These are phyloP conservation scores for Tetrahymena borealis DNA, from an alignment of 73 alveolate genomes.

Conservation along the genomic window DNA sequence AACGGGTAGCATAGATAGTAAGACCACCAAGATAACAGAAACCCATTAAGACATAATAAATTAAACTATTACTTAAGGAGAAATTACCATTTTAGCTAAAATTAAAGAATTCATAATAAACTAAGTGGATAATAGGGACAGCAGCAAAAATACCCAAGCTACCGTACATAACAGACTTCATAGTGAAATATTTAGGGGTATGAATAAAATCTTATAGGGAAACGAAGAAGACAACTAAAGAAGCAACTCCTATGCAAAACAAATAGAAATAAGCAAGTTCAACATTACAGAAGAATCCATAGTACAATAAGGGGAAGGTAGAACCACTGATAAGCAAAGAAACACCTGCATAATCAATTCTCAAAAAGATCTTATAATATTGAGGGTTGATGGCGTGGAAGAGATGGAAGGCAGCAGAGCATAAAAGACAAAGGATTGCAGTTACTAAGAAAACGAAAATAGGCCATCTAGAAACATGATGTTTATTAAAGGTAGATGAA, in stretches of 20 bases:
- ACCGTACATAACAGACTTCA: conserved; percentile 72
- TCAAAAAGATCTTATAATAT: conserved; percentile 48
- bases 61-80: conserved; percentile 38
- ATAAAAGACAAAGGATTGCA: conserved; percentile 78
- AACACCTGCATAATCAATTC: conserved; percentile 94
- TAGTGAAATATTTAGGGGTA: conserved; percentile 63
- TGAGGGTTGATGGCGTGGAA: conserved; percentile 53
- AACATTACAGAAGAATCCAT: conserved; percentile 75
- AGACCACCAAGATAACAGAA: conserved; percentile 73
- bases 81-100: background rate
- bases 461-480: conserved; percentile 67
- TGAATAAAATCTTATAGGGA: conserved; percentile 71
- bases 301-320: conserved; percentile 80
- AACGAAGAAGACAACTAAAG: conserved; percentile 57
- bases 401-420: conserved; percentile 76
- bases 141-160: conserved; percentile 75
- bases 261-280: conserved; percentile 42
- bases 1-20: conserved; percentile 58
- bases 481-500: background rate
- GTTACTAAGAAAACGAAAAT: conserved; percentile 65
- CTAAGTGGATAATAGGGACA: conserved; percentile 65
- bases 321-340: conserved; percentile 87
- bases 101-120: conserved; percentile 25
- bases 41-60: conserved; percentile 70
- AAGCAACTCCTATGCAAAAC: conserved; percentile 34